Evolutionary conservation across 768 basidiomycete species (phyloP).

Genomic region (Hydnum rufescens): DNA sequence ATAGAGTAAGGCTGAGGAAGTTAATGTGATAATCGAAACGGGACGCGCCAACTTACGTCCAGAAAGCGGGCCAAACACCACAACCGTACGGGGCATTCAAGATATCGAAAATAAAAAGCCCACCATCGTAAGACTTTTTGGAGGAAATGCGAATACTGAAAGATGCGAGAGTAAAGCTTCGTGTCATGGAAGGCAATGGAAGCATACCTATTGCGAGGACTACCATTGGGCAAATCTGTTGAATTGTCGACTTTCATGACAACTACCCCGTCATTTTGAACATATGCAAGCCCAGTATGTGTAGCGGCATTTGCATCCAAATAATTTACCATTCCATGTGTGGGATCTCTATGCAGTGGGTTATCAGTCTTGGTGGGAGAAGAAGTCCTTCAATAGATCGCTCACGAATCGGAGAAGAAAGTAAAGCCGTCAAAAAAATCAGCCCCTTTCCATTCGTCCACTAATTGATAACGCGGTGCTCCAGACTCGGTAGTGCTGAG

Average conservation of each 20-base stretch:
- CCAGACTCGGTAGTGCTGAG: too few species aligned
- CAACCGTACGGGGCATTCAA: slow-evolving; percentile 52
- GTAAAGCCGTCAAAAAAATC: neutral
- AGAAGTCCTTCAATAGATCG: neutral
- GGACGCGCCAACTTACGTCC: slow-evolving; percentile 1
- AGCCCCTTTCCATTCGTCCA: neutral
- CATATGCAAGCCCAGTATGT: slow-evolving; percentile 35
- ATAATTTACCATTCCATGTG: slow-evolving; percentile 48
- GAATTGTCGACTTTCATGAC: slow-evolving; percentile 44
- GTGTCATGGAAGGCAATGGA: neutral
- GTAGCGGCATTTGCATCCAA: slow-evolving; percentile 28
- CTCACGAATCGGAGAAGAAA: neutral
- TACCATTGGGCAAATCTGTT: slow-evolving; percentile 28
- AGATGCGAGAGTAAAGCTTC: neutral
- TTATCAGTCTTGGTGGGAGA: neutral
- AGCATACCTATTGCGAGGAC: slow-evolving; percentile 28
- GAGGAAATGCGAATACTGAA: slow-evolving; percentile 39
- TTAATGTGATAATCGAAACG: neutral
- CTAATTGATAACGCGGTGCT: neutral
- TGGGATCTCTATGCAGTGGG: slow-evolving; percentile 51
- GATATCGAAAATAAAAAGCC: slow-evolving; percentile 59
- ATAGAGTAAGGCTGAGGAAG: neutral
- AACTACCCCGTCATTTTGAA: slow-evolving; percentile 34
- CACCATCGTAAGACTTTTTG: slow-evolving; percentile 37
- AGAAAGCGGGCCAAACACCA: slow-evolving; percentile 21